Conservation (phyloP, 2,329 filamentous ascomycete genomes). For the Pseudogymnoascus sp. region DNA sequence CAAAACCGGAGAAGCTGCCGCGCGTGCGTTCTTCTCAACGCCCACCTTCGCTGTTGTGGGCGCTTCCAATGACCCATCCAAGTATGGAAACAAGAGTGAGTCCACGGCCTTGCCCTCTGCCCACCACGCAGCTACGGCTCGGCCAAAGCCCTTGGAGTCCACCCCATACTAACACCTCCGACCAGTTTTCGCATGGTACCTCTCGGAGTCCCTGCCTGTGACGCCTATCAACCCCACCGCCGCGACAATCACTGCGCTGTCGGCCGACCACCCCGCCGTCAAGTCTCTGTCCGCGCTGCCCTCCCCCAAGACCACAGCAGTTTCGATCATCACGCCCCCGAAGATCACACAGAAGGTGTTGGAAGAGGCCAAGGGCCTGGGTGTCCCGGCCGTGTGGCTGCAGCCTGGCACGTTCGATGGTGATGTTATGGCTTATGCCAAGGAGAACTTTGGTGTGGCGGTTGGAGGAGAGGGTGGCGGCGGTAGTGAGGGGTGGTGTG, state of each 20-base stretch:
- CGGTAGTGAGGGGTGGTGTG: constrained; percentile 76
- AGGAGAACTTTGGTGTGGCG: constrained; percentile 64
- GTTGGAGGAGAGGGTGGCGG: constrained; percentile 58
- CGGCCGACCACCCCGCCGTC: constrained; percentile 39
- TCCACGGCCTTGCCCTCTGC: constrained; percentile 3
- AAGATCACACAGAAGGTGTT: constrained; percentile 67
- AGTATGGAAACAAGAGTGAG: constrained; percentile 82
- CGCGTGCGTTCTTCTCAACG: constrained; percentile 73
- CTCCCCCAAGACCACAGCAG: constrained; percentile 61
- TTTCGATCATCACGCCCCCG: constrained; percentile 86
- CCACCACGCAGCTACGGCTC: neutral
- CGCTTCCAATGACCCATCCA: constrained; percentile 74
- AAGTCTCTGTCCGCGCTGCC: constrained; percentile 60
- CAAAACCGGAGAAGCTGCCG: constrained; percentile 39
- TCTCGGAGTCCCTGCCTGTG: constrained; percentile 65
- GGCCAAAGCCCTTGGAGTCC: neutral
- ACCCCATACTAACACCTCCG: constrained; percentile 16
- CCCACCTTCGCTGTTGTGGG: constrained; percentile 82
- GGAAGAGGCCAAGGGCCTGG: constrained; percentile 67
- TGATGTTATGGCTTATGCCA: constrained; percentile 64
- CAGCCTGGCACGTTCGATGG: constrained; percentile 87
- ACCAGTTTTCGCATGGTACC: constrained; percentile 85
- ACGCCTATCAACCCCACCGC: constrained; percentile 77
- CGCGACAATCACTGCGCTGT: constrained; percentile 56
- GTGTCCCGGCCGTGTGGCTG: constrained; percentile 74